Evolutionary conservation across 75 land plant genomes (phyloP), one percentile per base, ranked within the genome.

Genomic region (Selaginella tamariscina): DNA sequence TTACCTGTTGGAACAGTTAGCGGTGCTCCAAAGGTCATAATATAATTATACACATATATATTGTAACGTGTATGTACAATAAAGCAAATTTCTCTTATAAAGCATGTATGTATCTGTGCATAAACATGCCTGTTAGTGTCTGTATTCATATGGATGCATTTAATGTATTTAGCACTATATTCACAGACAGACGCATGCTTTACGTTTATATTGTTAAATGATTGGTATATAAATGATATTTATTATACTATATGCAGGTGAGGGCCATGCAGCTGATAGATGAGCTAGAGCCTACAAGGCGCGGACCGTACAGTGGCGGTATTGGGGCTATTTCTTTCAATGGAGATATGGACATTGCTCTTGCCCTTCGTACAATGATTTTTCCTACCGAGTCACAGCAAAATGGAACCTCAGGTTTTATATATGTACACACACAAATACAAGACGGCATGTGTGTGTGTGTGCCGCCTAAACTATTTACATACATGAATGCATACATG

Each of bases 211-310:
- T 49, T 20, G 20, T 49, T 49, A 49, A 13, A 13, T 13, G 18
- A 20, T 49, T 23, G 64, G 64, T 60, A 60, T 60, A n/a, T 18
- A 64, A 32, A 65, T 59, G 68, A 27, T 64, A 32, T 11, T 11
- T 30, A 31, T 56, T 32, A n/a, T 31, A 27, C 68, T 0, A 0
- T 24, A 24, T n/a, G 29, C 78, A 95, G 99, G 99, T 95, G 56
- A 95, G 83, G 71, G 96, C 99, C 32, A 95, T 95, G 99, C 91
- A 95, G 68, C 75, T 95, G 74, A 95, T 95, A 44, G 99, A 95
- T 74, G 60, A 85, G 77, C 67, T 90, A 23, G 99, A 95, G 70
- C 82, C 80, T 29, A 87, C 88, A 1, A 80, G 96, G 64, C 82
- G 99, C 22, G 99, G 99, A 0, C 96, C 99, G 0, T 95, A 95